Percentiles rank a stretch among this genome's conserved stretches.
Conservation (phyloP, 148 eudicot species). For the Drosera capensis region DNA sequence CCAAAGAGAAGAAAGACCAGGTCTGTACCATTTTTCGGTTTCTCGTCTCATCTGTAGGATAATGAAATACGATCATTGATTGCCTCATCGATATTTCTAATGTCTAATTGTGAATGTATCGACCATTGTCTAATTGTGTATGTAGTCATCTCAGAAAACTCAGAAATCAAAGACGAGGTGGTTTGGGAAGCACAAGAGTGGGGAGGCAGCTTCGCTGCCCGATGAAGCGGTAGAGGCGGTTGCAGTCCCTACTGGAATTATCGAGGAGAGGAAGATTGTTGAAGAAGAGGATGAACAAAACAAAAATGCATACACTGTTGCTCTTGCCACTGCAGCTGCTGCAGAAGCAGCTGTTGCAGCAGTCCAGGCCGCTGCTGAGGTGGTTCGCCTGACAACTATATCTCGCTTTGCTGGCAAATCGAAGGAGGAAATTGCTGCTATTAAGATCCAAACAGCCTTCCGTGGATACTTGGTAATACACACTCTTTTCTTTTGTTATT, state of each 20-base stretch:
- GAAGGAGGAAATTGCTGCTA: constrained; percentile 65
- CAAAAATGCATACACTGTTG: constrained; percentile 56
- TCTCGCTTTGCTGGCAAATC: constrained; percentile 35
- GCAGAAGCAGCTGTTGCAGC: constrained; percentile 78
- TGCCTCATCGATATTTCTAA: neutral
- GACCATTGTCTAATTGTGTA: neutral
- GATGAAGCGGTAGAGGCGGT: constrained; percentile 12
- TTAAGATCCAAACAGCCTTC: constrained; percentile 72
- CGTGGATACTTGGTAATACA: constrained; percentile 57
- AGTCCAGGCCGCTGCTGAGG: constrained; percentile 67
- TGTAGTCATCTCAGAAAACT: constrained; percentile 18
- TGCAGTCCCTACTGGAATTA: constrained; percentile 9
- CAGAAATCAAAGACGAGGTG: constrained; percentile 26
- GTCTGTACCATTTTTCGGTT: constrained; percentile 6
- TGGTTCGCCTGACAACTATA: constrained; percentile 38
- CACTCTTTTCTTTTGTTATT: neutral
- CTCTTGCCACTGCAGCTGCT: constrained; percentile 56
- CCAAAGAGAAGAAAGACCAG: constrained; percentile 53
- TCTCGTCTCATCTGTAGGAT: neutral
- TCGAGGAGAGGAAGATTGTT: constrained; percentile 23
- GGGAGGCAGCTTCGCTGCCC: constrained; percentile 15
- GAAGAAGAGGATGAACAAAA: constrained; percentile 41
- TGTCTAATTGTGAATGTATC: neutral
- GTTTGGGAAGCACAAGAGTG: constrained; percentile 23
- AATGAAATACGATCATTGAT: neutral